phyloP scores from a whole-genome alignment of 495 filamentous ascomycete species.

The Ascobolus immersus region DNA sequence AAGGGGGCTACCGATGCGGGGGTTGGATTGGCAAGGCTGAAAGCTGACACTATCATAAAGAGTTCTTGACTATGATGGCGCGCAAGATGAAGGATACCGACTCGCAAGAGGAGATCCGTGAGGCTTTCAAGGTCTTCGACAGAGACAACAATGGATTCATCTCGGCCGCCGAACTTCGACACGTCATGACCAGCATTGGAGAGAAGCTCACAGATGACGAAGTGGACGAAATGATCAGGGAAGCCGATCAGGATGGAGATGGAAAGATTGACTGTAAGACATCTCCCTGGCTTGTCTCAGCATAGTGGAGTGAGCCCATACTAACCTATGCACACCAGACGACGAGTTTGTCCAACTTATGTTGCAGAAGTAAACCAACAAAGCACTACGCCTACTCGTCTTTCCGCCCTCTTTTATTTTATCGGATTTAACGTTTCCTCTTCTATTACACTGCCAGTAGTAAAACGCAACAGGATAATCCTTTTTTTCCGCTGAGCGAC shows the following conservation, averaged over 20 bases:
- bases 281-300: background rate
- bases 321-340: constrained; percentile 33
- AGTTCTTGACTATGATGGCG: constrained; percentile 99
- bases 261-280: constrained; percentile 83
- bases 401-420: no score
- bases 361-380: constrained; percentile 91
- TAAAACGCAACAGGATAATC: no score
- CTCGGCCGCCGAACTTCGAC: constrained; percentile 85
- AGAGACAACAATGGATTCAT: constrained; percentile 99
- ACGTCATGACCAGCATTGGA: constrained; percentile 98
- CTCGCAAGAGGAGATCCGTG: constrained; percentile 92
- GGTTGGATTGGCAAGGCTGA: no score
- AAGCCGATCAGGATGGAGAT: constrained; percentile 97
- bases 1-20: constrained; percentile 7
- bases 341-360: constrained; percentile 99
- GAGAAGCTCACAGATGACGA: constrained; percentile 99
- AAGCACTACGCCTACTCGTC: no score
- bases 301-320: background rate
- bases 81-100: constrained; percentile 99
- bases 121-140: constrained; percentile 77
- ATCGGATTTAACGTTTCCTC: no score
- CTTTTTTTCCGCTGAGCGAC: no score
- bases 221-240: constrained; percentile 98
- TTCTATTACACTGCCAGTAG: no score
- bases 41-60: no score